These are phyloP conservation scores for Zancudomyces culisetae DNA, from an alignment of 371 early-diverging fungal genomes.

Conservation along the genomic window DNA sequence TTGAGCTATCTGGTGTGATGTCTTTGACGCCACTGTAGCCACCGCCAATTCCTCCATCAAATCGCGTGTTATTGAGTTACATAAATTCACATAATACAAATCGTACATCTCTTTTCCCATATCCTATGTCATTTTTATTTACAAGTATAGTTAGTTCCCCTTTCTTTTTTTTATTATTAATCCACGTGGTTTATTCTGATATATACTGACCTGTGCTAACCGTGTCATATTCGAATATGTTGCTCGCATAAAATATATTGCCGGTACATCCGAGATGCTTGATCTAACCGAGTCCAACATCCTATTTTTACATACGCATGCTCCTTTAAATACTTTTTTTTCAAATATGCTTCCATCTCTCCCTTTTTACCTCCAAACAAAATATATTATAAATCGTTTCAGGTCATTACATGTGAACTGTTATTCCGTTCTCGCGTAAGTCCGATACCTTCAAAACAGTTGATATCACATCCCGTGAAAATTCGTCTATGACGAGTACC, in stretches of 20 bases:
- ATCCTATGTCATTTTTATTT: constrained; percentile 36
- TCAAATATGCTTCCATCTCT: constrained; percentile 16
- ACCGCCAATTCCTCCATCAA: constrained; percentile 89
- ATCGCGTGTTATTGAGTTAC: constrained; percentile 65
- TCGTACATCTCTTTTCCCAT: constrained; percentile 79
- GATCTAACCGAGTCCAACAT: constrained; percentile 59
- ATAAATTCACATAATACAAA: constrained; percentile 88
- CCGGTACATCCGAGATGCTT: constrained; percentile 88
- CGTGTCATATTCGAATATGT: constrained; percentile 60
- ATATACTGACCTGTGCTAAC: background rate
- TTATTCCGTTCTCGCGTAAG: constrained; percentile 94
- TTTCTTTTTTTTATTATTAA: too few species aligned
- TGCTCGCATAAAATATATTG: constrained; percentile 93
- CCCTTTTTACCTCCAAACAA: background rate
- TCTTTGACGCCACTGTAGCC: constrained; percentile 44
- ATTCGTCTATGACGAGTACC: constrained; percentile 86
- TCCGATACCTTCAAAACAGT: constrained; percentile 94
- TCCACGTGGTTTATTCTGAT: too few species aligned
- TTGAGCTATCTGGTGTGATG: constrained; percentile 57
- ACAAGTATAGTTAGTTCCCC: constrained; percentile 28
- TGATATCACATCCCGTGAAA: constrained; percentile 87
- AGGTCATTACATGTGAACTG: constrained; percentile 89
- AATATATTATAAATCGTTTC: too few species aligned
- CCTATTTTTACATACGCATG: background rate
- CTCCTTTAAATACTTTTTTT: background rate